These are phyloP conservation scores for Thyridium curvatum DNA, from an alignment of 2,329 filamentous ascomycete genomes.

Conservation along the genomic window DNA sequence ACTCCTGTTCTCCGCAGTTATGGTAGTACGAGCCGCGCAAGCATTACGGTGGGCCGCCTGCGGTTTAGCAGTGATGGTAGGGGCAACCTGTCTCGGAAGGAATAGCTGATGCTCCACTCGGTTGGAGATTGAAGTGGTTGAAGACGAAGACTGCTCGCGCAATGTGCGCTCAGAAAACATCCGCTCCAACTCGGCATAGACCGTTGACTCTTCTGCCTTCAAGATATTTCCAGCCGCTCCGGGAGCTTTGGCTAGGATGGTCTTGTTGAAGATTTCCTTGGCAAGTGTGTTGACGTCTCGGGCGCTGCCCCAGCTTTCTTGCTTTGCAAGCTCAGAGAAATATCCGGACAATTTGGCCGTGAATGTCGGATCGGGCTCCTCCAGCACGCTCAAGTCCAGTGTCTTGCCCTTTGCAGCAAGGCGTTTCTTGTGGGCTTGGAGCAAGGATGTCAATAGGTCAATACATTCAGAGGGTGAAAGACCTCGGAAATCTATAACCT, in stretches of 20 bases:
- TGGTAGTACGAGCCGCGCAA: no score
- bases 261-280: constrained; percentile 38
- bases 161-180: constrained; percentile 8
- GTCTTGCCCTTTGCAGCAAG: constrained; percentile 10
- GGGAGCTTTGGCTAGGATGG: constrained; percentile 13
- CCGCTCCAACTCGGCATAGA: constrained; percentile 11
- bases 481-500: constrained; percentile 48
- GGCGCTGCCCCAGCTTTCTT: constrained; percentile 55
- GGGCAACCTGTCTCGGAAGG: no score
- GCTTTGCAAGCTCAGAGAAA: constrained; percentile 32
- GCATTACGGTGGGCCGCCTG: no score
- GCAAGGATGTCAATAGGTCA: constrained; percentile 27
- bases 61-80: no score
- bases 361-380: constrained; percentile 7
- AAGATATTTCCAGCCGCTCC: constrained; percentile 13
- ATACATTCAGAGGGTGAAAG: constrained; percentile 37
- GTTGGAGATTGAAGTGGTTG: no score
- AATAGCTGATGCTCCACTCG: no score
- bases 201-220: constrained; percentile 3
- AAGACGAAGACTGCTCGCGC: constrained; percentile 4
- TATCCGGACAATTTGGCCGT: constrained; percentile 14
- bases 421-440: constrained; percentile 17
- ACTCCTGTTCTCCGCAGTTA: no score
- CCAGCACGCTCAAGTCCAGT: constrained; percentile 18
- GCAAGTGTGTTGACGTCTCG: constrained; percentile 53